Base-by-base conservation (phyloP, 495 filamentous ascomycete species). In the Neurospora cerealis region DNA sequence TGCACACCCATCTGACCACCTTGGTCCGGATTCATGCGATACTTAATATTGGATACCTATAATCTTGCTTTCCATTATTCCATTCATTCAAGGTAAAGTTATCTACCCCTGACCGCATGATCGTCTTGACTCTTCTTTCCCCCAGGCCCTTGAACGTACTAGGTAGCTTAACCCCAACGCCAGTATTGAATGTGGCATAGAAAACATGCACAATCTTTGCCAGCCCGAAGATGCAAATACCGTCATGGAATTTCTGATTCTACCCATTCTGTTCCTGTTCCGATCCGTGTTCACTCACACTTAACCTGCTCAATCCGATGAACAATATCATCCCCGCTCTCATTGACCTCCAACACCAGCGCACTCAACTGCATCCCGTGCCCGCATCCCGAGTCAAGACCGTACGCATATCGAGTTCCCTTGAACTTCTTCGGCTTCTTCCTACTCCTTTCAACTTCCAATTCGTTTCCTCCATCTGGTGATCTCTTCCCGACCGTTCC, bases 321-420 rank as follows among this genome's bases (percentile, higher is more conserved):
- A 32, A 42, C 41, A 11, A 81, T 72, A 10, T 42, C 48, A 21
- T 75, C 71, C 70, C 75, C 78, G 1, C 79, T 76, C 74, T 89
- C 87, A 66, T 94, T 78, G 8, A 79, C 76, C 73, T 89, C 88
- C 46, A 97, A 87, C 5, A 98, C 85, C 73, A 96, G 76, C n/a
- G 93, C 95, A 3, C 92, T 93, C 73, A 98, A 78, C 72, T 86
- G 85, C 0, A 89, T 90, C 9, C 93, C 94, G 71, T 89, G 88
- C 11, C 92, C 88, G 78, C 95, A 98, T 2, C 90, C 91, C 1
- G 90, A 90, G 79, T 98, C 96, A 28, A 99, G 84, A 2, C 96
- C 96, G 78, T 93, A 93, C 54, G 90, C 91, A 79, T 94, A 96
- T 39, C 80, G 74, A 17, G 72, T 74, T 10, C 79, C 80, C 11